Evolutionary conservation across 2,329 filamentous ascomycete species (phyloP).

Genomic region (Aspergillus clavatus): DNA sequence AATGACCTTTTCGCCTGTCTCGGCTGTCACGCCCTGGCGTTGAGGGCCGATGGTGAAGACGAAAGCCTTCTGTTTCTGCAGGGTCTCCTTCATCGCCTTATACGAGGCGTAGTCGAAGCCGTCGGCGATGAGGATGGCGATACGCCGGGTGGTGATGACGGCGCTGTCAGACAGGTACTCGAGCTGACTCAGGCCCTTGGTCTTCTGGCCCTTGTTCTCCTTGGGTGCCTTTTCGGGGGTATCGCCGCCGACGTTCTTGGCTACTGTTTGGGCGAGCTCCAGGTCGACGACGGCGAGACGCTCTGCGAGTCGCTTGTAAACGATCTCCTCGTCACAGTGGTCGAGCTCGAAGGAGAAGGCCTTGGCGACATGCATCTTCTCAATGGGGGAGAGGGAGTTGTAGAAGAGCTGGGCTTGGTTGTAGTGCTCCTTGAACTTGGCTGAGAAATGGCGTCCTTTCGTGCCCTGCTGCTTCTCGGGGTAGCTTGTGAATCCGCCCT

Average conservation of each 20-base stretch:
- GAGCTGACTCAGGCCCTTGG: slow-evolving; percentile 58
- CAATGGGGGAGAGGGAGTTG: not conserved
- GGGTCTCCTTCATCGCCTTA: slow-evolving; percentile 58
- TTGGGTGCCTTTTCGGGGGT: slow-evolving; percentile 51
- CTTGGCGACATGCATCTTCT: not conserved
- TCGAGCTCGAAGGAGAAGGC: slow-evolving; percentile 31
- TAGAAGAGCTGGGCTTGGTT: slow-evolving; percentile 17
- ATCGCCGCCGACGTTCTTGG: slow-evolving; percentile 65
- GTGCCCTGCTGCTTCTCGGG: slow-evolving; percentile 40
- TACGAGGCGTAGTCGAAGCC: slow-evolving; percentile 67
- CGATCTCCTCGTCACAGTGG: slow-evolving; percentile 68
- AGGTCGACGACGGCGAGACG: slow-evolving; percentile 68
- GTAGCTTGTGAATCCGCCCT: slow-evolving; percentile 67
- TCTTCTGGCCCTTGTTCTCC: slow-evolving; percentile 63
- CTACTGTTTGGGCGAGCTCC: slow-evolving; percentile 62
- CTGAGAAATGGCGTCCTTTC: slow-evolving; percentile 28
- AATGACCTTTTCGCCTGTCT: slow-evolving; percentile 54
- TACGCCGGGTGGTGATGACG: slow-evolving; percentile 64
- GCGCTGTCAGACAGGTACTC: slow-evolving; percentile 61
- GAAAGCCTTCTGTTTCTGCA: slow-evolving; percentile 59
- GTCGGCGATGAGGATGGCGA: slow-evolving; percentile 73
- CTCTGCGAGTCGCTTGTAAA: slow-evolving; percentile 66
- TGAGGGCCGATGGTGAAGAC: slow-evolving; percentile 69
- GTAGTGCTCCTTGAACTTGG: slow-evolving; percentile 43
- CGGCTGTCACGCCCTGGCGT: slow-evolving; percentile 61